Evolutionary conservation across 2,329 filamentous ascomycete species (phyloP).

Genomic region (Ophiocordyceps camponoti-floridani): DNA sequence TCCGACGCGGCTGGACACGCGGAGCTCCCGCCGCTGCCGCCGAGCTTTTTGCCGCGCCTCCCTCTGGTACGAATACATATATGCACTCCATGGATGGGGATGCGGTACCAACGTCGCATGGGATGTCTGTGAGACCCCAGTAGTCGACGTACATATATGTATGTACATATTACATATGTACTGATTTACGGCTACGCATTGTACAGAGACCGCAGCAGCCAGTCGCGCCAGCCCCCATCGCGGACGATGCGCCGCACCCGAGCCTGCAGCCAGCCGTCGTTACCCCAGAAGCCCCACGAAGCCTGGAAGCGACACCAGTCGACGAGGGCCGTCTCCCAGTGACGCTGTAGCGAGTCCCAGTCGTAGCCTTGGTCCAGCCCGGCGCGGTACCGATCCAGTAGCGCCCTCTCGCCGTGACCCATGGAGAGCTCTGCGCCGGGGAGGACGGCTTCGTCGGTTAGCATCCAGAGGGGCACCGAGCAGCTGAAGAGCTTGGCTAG

Average conservation of each 20-base stretch:
- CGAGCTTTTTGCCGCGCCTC: too few relatives aligned
- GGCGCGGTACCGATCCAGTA: conserved; percentile 32
- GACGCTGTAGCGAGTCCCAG: conserved; percentile 33
- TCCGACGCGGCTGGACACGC: too few relatives aligned
- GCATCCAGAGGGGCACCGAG: conserved; percentile 37
- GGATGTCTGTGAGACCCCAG: too few relatives aligned
- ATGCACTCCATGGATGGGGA: too few relatives aligned
- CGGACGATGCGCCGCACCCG: conserved; percentile 30
- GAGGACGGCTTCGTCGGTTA: conserved; percentile 16
- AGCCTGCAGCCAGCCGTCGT: conserved; percentile 37
- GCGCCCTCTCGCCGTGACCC: conserved; percentile 25
- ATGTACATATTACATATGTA: too few relatives aligned
- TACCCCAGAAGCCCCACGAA: conserved; percentile 44
- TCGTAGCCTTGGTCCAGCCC: conserved; percentile 24
- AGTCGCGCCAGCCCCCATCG: conserved; percentile 24
- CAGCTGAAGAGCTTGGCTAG: conserved; percentile 50
- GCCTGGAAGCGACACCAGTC: conserved; percentile 49
- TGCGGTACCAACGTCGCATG: too few relatives aligned
- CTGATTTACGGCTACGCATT: too few relatives aligned
- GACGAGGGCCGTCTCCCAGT: conserved; percentile 50
- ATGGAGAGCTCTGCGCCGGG: conserved; percentile 23
- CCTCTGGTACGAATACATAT: too few relatives aligned
- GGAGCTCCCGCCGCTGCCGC: too few relatives aligned
- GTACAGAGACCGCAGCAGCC: conserved; percentile 22
- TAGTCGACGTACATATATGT: too few relatives aligned